Percentiles rank a stretch among this genome's conserved stretches.
phyloP scores from a whole-genome alignment of 2,329 filamentous ascomycete species.

The Penicillium sp. region DNA sequence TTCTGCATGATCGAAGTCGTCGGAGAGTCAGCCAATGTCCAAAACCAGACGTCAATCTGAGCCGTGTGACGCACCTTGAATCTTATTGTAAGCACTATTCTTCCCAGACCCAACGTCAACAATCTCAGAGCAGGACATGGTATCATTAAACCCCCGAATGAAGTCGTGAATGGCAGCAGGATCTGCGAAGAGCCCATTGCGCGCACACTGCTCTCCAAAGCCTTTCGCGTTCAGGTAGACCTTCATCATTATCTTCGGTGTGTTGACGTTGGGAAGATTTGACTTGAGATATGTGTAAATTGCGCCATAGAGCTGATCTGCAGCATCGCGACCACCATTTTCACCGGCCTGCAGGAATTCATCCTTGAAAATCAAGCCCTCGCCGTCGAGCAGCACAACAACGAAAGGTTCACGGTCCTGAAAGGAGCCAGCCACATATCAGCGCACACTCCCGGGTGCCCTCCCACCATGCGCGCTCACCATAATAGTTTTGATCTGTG shows the following conservation, averaged over 20 bases:
- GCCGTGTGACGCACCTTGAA: slow-evolving; percentile 35
- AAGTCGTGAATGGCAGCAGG: slow-evolving; percentile 46
- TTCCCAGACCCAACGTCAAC: slow-evolving; percentile 44
- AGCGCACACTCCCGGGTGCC: slow-evolving; percentile 5
- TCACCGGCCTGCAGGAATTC: slow-evolving; percentile 46
- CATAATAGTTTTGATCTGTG: slow-evolving; percentile 42
- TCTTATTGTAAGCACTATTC: slow-evolving; percentile 44
- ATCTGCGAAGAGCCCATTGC: slow-evolving; percentile 42
- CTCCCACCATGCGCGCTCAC: slow-evolving; percentile 23
- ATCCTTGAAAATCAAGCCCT: slow-evolving; percentile 51
- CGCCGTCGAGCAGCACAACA: slow-evolving; percentile 50
- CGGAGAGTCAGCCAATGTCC: too few relatives aligned
- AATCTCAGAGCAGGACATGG: slow-evolving; percentile 47
- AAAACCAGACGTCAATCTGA: too few relatives aligned
- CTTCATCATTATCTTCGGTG: slow-evolving; percentile 46
- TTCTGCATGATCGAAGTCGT: slow-evolving; percentile 33
- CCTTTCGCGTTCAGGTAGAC: slow-evolving; percentile 51
- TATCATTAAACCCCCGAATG: slow-evolving; percentile 50
- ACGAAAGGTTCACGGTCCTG: slow-evolving; percentile 51
- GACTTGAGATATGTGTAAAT: slow-evolving; percentile 41
- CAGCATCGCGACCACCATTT: slow-evolving; percentile 49
- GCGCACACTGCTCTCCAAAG: slow-evolving; percentile 45
- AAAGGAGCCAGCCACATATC: slow-evolving; percentile 7
- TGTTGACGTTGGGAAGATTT: slow-evolving; percentile 37
- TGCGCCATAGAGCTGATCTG: slow-evolving; percentile 42